These are phyloP conservation scores for Chlamydomonas sphaeroides DNA, from an alignment of 139 green algal genomes.

Conservation along the genomic window DNA sequence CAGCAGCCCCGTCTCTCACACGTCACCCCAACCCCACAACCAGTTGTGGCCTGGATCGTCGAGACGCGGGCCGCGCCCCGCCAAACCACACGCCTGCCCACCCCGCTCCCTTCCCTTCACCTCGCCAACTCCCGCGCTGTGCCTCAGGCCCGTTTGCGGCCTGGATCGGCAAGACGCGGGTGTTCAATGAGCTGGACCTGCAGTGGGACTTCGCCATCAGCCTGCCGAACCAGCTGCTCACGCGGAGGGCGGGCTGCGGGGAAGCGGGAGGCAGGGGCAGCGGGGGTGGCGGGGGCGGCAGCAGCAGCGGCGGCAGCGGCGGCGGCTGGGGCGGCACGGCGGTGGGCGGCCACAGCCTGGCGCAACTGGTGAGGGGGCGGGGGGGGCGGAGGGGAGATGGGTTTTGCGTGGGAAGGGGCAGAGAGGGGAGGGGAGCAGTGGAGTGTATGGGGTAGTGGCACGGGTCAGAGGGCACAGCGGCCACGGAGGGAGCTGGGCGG, in stretches of 20 bases:
- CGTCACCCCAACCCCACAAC: too few relatives aligned
- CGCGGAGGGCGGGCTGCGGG: not conserved
- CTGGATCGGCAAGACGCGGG: constrained; percentile 25
- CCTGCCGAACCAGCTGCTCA: constrained; percentile 36
- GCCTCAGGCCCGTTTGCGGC: constrained; percentile 35
- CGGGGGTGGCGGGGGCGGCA: not conserved
- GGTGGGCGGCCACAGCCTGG: not conserved
- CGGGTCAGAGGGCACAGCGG: too few relatives aligned
- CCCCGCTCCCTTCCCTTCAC: too few relatives aligned
- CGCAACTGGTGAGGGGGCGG: not conserved
- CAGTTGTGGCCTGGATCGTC: too few relatives aligned
- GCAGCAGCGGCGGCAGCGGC: not conserved
- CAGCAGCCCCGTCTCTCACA: too few relatives aligned
- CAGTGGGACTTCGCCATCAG: constrained; percentile 42
- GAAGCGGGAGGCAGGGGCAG: not conserved
- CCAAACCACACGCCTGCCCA: too few relatives aligned
- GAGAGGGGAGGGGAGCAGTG: too few relatives aligned
- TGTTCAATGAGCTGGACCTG: constrained; percentile 40
- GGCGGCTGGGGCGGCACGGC: not conserved
- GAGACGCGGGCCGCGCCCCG: too few relatives aligned
- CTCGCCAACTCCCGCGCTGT: too few relatives aligned
- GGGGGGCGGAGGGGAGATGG: not conserved
- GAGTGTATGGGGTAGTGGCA: too few relatives aligned
- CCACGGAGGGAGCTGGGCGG: too few relatives aligned
- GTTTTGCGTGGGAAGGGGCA: too few relatives aligned